These are phyloP conservation scores for Aspergillus uvarum DNA, from an alignment of 2,329 filamentous ascomycete genomes.

Conservation along the genomic window DNA sequence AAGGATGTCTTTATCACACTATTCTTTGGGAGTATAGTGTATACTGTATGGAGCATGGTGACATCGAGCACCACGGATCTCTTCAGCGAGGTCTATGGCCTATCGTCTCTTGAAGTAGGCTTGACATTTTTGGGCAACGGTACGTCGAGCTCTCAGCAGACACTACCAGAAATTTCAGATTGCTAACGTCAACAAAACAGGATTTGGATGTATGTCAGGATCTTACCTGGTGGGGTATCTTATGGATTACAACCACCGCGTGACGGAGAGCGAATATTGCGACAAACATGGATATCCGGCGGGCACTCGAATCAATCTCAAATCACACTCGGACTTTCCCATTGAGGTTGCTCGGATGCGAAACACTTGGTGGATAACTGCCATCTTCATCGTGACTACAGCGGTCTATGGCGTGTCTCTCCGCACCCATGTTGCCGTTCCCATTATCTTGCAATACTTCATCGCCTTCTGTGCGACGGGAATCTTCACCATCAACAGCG, in stretches of 20 bases:
- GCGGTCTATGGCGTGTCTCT: conserved; percentile 33
- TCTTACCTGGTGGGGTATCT: conserved; percentile 5
- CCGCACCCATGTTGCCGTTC: conserved; percentile 32
- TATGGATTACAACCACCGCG: conserved; percentile 43
- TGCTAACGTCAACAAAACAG: conserved; percentile 1
- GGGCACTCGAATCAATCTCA: conserved; percentile 17
- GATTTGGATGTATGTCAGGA: conserved; percentile 7
- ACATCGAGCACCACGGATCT: conserved; percentile 45
- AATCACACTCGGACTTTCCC: conserved; percentile 41
- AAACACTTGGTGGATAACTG: conserved; percentile 36
- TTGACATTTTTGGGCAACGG: conserved; percentile 45
- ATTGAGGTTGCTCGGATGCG: conserved; percentile 41
- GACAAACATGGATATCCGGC: conserved; percentile 3
- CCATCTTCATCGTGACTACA: conserved; percentile 12
- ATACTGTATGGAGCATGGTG: conserved; percentile 52
- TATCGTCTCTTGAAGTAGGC: conserved; percentile 38
- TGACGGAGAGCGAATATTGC: conserved; percentile 26
- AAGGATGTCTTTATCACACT: conserved; percentile 50
- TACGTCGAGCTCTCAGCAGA: conserved; percentile 5
- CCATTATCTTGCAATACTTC: conserved; percentile 41
- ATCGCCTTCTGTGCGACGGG: conserved; percentile 37
- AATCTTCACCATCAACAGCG: conserved; percentile 37
- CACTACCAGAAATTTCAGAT: background rate
- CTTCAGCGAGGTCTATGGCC: conserved; percentile 38
- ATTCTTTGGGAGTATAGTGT: conserved; percentile 47